Base-by-base conservation (phyloP, 2,329 filamentous ascomycete genomes). In the Emmonsiellopsis sp. region DNA sequence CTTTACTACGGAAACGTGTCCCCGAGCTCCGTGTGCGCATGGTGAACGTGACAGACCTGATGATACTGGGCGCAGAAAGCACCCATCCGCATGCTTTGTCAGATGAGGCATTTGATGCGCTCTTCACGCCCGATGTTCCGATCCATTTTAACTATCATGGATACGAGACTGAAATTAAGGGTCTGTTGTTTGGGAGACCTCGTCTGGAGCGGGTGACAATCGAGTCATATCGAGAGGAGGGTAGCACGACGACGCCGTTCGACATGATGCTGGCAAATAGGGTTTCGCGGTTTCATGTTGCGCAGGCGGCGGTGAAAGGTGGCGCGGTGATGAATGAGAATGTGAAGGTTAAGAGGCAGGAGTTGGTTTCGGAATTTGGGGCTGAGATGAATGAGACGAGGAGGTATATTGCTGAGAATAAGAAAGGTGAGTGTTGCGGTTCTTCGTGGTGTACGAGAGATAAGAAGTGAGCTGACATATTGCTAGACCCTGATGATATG, bases 111-210 rank as follows among this genome's bases (percentile, higher is more conserved):
- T 86, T 85, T 59, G 64, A 73, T 20, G 70, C 75, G 3, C 66
- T 85, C 35, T 85, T 86, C 62, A 84, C 82, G 0, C 54, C 67
- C 0, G 77, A 85, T 57, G 70, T 65, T 26, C 74, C 76, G 0
- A 71, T 85, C 5, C 76, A 81, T 62, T 83, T 86, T 70, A 86
- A 86, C 65, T 86, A 85, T 61, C 83, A 86, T 59, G 83, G 83
- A 9, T 86, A 86, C 59, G 67, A 75, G 4, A 73, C 75, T 1
- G 82, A 86, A 62, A 65, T 86, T 53, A 76, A 80, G 55, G 82
- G 82, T 0, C 63, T 86, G 30, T 65, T 86, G 2, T 86, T 85
- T 61, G 81, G 80, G 0, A 72, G 82, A 0, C 73, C 73, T 0
- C 67, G 71, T 8, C 60, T 79, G 13, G 71, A 79, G 5, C 73